These are phyloP conservation scores for Trichomonas tenax DNA, from an alignment of 208 protist genomes.

Conservation along the genomic window DNA sequence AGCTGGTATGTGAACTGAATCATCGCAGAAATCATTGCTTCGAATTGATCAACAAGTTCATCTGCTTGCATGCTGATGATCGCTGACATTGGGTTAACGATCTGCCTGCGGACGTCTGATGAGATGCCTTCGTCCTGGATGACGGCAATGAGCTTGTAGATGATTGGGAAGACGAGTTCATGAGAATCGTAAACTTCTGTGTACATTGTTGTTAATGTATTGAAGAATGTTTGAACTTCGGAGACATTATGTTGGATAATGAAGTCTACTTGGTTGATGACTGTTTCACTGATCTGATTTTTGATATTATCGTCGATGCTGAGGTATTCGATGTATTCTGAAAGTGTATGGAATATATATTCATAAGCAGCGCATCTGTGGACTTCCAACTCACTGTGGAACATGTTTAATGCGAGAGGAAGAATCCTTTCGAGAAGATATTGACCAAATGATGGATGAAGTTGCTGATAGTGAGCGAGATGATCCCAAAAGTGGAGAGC, in stretches of 20 bases:
- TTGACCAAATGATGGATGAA: neutral
- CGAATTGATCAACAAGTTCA: neutral
- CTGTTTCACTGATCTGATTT: neutral
- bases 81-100: neutral
- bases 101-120: neutral
- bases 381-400: neutral
- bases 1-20: neutral
- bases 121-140: neutral
- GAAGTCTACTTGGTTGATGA: neutral
- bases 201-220: neutral
- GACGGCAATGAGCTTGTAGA: neutral
- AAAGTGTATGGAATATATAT: neutral
- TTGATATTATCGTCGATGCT: neutral
- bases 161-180: neutral
- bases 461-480: neutral
- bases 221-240: neutral
- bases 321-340: neutral
- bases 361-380: neutral
- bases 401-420: neutral
- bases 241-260: neutral
- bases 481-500: neutral
- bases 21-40: neutral
- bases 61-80: neutral
- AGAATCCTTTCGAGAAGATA: neutral
- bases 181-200: neutral